Base-by-base conservation (phyloP, 1,139 yeast genomes). In the Geotrichum fermentans region DNA sequence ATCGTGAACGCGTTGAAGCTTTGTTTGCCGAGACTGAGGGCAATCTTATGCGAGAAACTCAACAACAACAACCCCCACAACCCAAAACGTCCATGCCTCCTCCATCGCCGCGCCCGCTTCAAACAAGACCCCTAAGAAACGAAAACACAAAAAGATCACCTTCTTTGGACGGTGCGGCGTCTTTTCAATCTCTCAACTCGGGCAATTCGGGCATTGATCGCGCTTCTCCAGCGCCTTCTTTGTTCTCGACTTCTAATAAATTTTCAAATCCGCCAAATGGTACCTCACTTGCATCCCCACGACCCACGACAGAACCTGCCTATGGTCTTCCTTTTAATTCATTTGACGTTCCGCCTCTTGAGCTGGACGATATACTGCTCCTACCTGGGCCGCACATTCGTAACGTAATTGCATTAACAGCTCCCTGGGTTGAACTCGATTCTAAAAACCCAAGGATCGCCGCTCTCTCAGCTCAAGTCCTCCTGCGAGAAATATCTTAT, bases 391-490 rank as follows among this genome's bases (percentile, higher is more conserved):
- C 63, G 1, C 74, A 74, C 54, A 61, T 72, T 3, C 52, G 61
- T 2, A 65, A 67, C 47, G 69, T 75, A 0, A 69, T 77, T 36
- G 85, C 83, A 0, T 58, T 80, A 32, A 64, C 80, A 1, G 75
- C 85, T 0, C 78, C 83, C 1, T 81, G 86, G 85, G 69, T 80
- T 11, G 85, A 81, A 57, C 64, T 80, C 32, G 86, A 80, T 54
- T 73, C 79, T 28, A 66, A 67, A 20, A 77, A 78, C 58, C 63
- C 66, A 0, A 56, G 69, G 3, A 69, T 77, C 10, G 75, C 81
- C 30, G 75, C 73, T 53, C 66, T 80, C 49, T 76, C 82, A 2
- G 65, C 66, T 30, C 80, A 79, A 56, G 83, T 80, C 4, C 58
- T 80, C 22, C 53, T 64, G 35, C 77, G 79, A 55, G 88, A 82